Evolutionary conservation across 2,329 filamentous ascomycete genomes (phyloP), one percentile per base, ranked within the genome.

Genomic region (Neurospora sp.): DNA sequence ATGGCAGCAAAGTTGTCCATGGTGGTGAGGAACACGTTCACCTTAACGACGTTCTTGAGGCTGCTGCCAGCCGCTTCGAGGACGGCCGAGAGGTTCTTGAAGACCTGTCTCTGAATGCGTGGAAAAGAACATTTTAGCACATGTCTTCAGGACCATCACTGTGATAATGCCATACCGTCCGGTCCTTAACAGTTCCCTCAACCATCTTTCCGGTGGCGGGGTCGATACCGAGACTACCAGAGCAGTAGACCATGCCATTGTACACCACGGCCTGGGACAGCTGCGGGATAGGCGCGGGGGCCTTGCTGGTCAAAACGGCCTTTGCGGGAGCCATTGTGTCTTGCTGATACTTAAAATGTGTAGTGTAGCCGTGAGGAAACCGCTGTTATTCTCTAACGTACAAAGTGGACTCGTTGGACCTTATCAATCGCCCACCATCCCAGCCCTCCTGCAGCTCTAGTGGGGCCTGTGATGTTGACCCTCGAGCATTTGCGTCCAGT

Each of bases 211-310:
- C 81, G 0, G 86, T 88, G n/a, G 76, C 77, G 0, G 87, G 84
- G 73, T 89, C 84, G 74, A 87, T 81, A 15, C 86, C 86, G 39
- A 91, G 82, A 72, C 83, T 83, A 33, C 89, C 90, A 1, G 88
- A 90, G 81, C 89, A 91, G 81, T 90, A 92, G n/a, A 92, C 87
- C 77, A 89, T 86, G 74, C 88, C 89, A 75, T 88, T 87, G 78
- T 84, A 83, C 73, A 86, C 83, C 74, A 90, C 82, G 52, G 87
- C 88, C 75, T 90, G 86, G 2, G 84, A 87, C 77, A 88, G 86
- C 74, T 88, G 84, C 0, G 85, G 85, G 52, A 86, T 78, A 33
- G 86, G 84, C 72, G 81, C 79, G 39, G 83, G 86, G 11, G 85
- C 83, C 72, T 84, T 83, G 67, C 79, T 76, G 17, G 83, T 86